Evolutionary conservation across 805 yeast species (phyloP), one percentile per base, ranked within the genome.

Genomic region (Candida sanyiensis): DNA sequence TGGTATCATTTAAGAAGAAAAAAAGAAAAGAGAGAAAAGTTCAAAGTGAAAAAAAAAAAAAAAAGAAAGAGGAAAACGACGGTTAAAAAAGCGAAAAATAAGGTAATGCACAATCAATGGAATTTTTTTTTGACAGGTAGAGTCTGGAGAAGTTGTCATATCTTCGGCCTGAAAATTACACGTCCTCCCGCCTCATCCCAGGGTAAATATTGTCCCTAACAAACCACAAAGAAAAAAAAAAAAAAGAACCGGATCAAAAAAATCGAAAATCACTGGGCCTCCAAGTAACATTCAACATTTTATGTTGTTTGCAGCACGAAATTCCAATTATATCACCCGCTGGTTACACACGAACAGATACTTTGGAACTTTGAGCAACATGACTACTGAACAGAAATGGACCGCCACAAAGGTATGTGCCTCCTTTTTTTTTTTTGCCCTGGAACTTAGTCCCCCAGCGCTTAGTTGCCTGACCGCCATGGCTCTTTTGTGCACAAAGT

Each of bases 331-430:
- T 39, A 28, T 35, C 35, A 25, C 19, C 18, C 28, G 22, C n/a
- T 28, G 40, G 7, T 24, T 34, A 13, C 16, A 26, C 37, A 43
- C 35, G 31, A 28, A 29, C 37, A 34, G 40, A 39, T 32, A 30
- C 34, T 29, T 33, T 43, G 36, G 39, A 18, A 38, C 20, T 33
- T 28, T 42, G 26, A 43, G 48, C 42, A 48, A 43, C 21, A 55
- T 55, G 59, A 39, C 51, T 28, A 39, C 58, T 21, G 58, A 63
- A 45, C 60, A 63, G 28, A 32, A 44, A 39, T 55, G 59, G 59
- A 47, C 57, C 30, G 58, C 59, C 24, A 38, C 43, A 35, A 55
- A 53, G 44, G 58, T 54, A 35, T 13, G 57, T 51, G 7, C 16
- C 29, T 7, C 12, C 7, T 6, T 11, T 13, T 13, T 7, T 15